Base-by-base conservation (phyloP, 2,329 filamentous ascomycete genomes). In the Tolypocladium nubicola region DNA sequence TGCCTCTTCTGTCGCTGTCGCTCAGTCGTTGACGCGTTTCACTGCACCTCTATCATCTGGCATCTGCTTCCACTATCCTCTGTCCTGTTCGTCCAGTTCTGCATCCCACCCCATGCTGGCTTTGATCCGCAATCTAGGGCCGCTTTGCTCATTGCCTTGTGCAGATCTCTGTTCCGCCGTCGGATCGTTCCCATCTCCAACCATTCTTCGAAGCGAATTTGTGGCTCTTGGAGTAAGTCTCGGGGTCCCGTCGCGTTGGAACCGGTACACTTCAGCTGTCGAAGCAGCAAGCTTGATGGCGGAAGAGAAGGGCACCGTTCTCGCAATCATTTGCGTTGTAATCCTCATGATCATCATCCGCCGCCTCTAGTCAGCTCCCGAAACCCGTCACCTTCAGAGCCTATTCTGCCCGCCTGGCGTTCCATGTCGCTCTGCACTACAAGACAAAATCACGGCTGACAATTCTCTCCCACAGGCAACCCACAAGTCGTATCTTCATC, bases 401-500 rank as follows among this genome's bases (percentile, higher is more conserved):
- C 16, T 9, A n/a, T 37, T 37, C 10, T 21, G 19, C 11, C 33
- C 2, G 1, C 19, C 11, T 5, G 3, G 30, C 19, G 11, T 2
- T 19, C 3, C 9, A 21, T 13, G 9, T 21, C 19, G 16, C 5
- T 21, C 19, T 5, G 7, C 2, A 35, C 1, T 5, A 21, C n/a
- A 35, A 37, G 30, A 37, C 47, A 13, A 52, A 10, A 14, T 52
- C 10, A 35, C 21, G 47, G 30, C 50, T 56, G 39, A 54, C 50
- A 8, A n/a, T 16, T 14, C 10, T 10, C 16, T 54, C 35, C n/a
- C 21, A 23, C 50, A 38, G 57, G 65, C 62, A 61, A 63, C 62
- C 59, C 61, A 58, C 64, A 67, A 70, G 64, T 67, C 66, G 69
- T 73, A 73, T 64, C 67, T 68, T 65, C 64, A 65, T 66, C 65